These are phyloP conservation scores for Alternaria brassicae DNA, from an alignment of 2,329 filamentous ascomycete genomes.

Conservation along the genomic window DNA sequence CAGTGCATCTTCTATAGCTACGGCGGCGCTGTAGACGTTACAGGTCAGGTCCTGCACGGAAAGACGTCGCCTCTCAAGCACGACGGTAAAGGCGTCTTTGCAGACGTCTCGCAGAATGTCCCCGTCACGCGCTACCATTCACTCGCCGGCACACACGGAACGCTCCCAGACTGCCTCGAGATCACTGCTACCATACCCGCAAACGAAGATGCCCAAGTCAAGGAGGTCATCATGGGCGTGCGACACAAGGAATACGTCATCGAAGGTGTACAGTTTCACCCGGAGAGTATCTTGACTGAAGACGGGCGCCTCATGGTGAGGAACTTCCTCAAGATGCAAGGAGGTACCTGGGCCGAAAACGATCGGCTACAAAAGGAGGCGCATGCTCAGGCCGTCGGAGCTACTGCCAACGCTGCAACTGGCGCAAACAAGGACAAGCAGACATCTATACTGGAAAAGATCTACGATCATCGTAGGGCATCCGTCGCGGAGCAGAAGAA, in stretches of 20 bases:
- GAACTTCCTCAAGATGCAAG: slow-evolving; percentile 88
- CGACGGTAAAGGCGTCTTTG: slow-evolving; percentile 90
- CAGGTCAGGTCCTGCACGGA: slow-evolving; percentile 94
- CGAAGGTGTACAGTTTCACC: slow-evolving; percentile 98
- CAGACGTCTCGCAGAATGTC: slow-evolving; percentile 77
- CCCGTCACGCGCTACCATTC: slow-evolving; percentile 97
- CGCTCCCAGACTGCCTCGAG: slow-evolving; percentile 83
- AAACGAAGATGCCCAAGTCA: slow-evolving; percentile 74
- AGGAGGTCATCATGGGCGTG: slow-evolving; percentile 94
- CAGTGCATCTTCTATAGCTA: slow-evolving; percentile 97
- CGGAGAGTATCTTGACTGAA: slow-evolving; percentile 93
- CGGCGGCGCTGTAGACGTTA: slow-evolving; percentile 88
- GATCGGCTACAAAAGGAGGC: slow-evolving; percentile 58
- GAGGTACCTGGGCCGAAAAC: slow-evolving; percentile 91
- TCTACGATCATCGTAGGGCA: slow-evolving; percentile 81
- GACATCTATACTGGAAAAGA: slow-evolving; percentile 86
- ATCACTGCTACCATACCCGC: slow-evolving; percentile 84
- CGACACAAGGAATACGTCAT: slow-evolving; percentile 88
- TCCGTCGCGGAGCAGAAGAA: slow-evolving; percentile 81
- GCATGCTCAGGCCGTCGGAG: slow-evolving; percentile 44
- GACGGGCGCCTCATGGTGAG: slow-evolving; percentile 87
- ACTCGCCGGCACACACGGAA: slow-evolving; percentile 87
- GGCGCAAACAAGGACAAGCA: slow-evolving; percentile 63
- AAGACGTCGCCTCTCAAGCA: slow-evolving; percentile 93
- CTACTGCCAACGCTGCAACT: slow-evolving; percentile 31